Conservation (phyloP, 306 rosid species). For the Oemleria cerasiformis region DNA sequence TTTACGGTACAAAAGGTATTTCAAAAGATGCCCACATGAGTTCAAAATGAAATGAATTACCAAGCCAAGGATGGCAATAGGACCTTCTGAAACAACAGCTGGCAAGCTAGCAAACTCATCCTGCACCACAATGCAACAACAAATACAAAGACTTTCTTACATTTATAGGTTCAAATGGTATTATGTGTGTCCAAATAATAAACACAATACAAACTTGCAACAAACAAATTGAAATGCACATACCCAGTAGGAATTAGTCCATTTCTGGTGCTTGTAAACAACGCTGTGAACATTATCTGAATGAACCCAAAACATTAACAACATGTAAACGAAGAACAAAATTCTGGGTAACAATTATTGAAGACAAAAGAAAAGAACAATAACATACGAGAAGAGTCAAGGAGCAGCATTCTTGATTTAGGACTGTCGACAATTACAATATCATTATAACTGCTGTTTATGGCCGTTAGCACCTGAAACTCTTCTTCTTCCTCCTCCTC, state of each 20-base stretch:
- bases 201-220: background rate
- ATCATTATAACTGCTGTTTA: slow-evolving; percentile 60
- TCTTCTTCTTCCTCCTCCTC: slow-evolving; percentile 44
- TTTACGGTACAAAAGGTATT: slow-evolving; percentile 13
- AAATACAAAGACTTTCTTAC: background rate
- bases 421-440: slow-evolving; percentile 67
- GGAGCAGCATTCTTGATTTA: slow-evolving; percentile 69
- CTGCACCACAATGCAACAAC: slow-evolving; percentile 45
- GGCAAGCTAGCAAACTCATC: slow-evolving; percentile 94
- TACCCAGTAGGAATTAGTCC: slow-evolving; percentile 93
- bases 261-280: slow-evolving; percentile 63
- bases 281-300: slow-evolving; percentile 86
- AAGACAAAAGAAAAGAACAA: background rate
- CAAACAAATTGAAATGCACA: slow-evolving; percentile 11
- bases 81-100: slow-evolving; percentile 83
- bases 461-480: slow-evolving; percentile 40
- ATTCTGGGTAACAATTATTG: background rate
- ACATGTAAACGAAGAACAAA: slow-evolving; percentile 4
- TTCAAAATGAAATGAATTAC: slow-evolving; percentile 43
- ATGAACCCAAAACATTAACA: slow-evolving; percentile 14
- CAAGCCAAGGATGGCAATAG: slow-evolving; percentile 91
- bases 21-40: slow-evolving; percentile 8
- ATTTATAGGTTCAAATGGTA: background rate
- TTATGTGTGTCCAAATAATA: too few species aligned
- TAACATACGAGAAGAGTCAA: slow-evolving; percentile 60